phyloP scores from a whole-genome alignment of 2,329 filamentous ascomycete species.

The Pezicula radicicola region DNA sequence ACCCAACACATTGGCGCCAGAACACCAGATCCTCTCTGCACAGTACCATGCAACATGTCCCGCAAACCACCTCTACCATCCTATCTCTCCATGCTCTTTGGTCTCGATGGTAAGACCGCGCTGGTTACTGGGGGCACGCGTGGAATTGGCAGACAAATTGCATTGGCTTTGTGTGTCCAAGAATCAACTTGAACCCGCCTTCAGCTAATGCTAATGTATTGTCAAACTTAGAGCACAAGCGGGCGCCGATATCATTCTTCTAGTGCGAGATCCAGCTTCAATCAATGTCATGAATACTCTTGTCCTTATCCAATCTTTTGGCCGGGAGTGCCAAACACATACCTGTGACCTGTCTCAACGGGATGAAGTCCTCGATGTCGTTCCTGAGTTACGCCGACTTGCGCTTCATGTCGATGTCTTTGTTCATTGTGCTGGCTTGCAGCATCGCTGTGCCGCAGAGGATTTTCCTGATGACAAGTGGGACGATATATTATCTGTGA shows the following conservation, averaged over 20 bases:
- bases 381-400: slow-evolving; percentile 36
- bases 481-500: slow-evolving; percentile 36
- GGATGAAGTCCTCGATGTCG: slow-evolving; percentile 6
- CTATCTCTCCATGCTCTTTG: slow-evolving; percentile 60
- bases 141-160: slow-evolving; percentile 58
- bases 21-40: background rate
- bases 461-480: slow-evolving; percentile 36
- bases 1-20: too few relatives aligned
- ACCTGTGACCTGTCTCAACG: slow-evolving; percentile 10
- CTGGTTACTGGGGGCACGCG: slow-evolving; percentile 80
- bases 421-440: slow-evolving; percentile 42
- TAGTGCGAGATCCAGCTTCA: slow-evolving; percentile 9
- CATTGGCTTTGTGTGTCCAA: slow-evolving; percentile 19
- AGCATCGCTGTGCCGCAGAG: slow-evolving; percentile 30
- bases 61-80: background rate
- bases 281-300: slow-evolving; percentile 10
- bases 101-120: slow-evolving; percentile 76
- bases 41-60: background rate
- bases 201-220: slow-evolving; percentile 6
- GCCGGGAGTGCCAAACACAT: slow-evolving; percentile 4
- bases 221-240: slow-evolving; percentile 28
- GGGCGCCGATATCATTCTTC: slow-evolving; percentile 28
- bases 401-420: slow-evolving; percentile 40
- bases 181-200: background rate
- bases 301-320: slow-evolving; percentile 4